phyloP scores from a whole-genome alignment of 75 land plant species.

The Adiantum capillusveneris region DNA sequence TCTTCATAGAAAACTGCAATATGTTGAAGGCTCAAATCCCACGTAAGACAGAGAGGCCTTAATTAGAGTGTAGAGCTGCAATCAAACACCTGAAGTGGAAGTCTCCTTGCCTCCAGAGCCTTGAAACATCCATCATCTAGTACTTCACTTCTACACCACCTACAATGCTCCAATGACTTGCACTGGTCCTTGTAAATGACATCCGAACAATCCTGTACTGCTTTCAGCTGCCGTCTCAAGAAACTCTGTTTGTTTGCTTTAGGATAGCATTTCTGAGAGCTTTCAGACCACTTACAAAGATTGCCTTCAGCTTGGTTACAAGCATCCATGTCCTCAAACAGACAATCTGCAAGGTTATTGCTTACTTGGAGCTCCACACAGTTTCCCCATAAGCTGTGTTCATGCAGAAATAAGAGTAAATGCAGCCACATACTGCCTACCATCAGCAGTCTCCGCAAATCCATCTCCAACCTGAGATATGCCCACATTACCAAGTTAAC shows the following conservation, averaged over 20 bases:
- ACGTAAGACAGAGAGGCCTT: no score
- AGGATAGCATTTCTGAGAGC: not conserved
- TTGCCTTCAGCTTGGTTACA: not conserved
- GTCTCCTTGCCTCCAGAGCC: slow-evolving; percentile 28
- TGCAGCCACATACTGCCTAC: no score
- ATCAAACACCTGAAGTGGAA: slow-evolving; percentile 37
- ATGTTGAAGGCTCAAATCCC: no score
- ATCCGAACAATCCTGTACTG: slow-evolving; percentile 2
- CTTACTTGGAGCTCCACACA: not conserved
- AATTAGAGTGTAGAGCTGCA: slow-evolving; percentile 11
- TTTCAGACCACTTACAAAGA: not conserved
- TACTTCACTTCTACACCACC: slow-evolving; percentile 42
- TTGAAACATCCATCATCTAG: slow-evolving; percentile 41
- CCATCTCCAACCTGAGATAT: no score
- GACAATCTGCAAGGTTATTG: not conserved
- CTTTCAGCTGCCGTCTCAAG: not conserved
- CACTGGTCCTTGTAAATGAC: not conserved
- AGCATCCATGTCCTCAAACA: not conserved
- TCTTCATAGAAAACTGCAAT: no score
- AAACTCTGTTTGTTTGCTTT: not conserved
- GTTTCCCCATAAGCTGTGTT: no score
- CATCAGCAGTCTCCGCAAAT: no score
- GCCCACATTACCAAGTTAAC: no score
- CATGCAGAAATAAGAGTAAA: no score
- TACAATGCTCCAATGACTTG: slow-evolving; percentile 10